Evolutionary conservation across 495 filamentous ascomycete genomes (phyloP), one percentile per base, ranked within the genome.

Genomic region (Letharia columbiana): DNA sequence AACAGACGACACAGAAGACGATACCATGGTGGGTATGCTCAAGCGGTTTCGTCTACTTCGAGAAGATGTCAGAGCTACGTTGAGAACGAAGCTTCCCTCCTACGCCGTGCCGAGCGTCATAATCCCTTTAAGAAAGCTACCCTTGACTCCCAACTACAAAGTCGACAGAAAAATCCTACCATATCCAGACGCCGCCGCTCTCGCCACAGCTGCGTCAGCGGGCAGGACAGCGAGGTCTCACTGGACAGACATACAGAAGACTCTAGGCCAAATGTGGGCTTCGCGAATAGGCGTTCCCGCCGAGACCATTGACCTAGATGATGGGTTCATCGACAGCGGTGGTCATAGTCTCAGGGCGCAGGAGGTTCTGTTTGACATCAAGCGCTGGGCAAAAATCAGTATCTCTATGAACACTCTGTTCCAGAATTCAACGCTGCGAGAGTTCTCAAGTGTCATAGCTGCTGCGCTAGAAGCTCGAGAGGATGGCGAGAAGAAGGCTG

Each of bases 291-390:
- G 72, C 45, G 78, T 80, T 59, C 77, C 82, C 33, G 58, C 45
- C 39, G 83, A 83, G 65, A 86, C 84, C 42, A 78, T 96, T 64
- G 79, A 77, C 41, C 80, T 85, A 4, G 81, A 91, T 17, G 83
- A 87, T 50, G 39, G 56, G 1, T 98, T 97, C 81, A 96, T 96
- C 67, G 91, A 98, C 50, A 75, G 88, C 39, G 94, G 94, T 57
- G 93, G 92, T 9, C 90, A 97, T 76, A 90, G 86, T 74, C 86
- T 98, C 60, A 79, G 96, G 7, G 91, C 91, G 0, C 92, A 96
- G 68, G 87, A 92, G 67, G 87, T 98, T 79, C 81, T 97, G 33
- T 85, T 89, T 65, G 80, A 84, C 31, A 78, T 91, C 35, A 78
- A 80, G 12, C 86, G 87, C 76, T 85, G 82, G 71, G 74, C 82